Percentiles rank a stretch among this genome's conserved stretches.
These are phyloP conservation scores for Euptelea pleiosperma DNA, from an alignment of 164 flowering plant genomes.

Conservation along the genomic window DNA sequence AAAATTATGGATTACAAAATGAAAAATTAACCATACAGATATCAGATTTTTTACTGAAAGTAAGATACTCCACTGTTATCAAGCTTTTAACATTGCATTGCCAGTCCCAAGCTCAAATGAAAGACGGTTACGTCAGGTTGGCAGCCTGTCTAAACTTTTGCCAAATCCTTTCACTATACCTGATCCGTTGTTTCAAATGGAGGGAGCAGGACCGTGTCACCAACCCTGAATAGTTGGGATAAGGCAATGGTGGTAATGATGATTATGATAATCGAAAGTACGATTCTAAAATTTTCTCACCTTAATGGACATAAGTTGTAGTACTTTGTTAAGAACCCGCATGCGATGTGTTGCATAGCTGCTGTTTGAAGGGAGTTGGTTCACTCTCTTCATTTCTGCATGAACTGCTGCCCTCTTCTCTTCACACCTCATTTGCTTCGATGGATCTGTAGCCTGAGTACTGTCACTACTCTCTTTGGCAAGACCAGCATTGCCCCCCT, in stretches of 20 bases:
- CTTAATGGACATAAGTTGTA: constrained; percentile 65
- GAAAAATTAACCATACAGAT: background rate
- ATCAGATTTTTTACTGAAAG: no score
- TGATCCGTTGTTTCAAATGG: no score
- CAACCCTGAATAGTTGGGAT: no score
- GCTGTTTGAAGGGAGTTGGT: constrained; percentile 59
- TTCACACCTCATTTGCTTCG: constrained; percentile 30
- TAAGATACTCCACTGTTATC: no score
- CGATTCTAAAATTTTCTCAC: constrained; percentile 23
- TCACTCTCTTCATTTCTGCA: constrained; percentile 62
- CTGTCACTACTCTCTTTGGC: constrained; percentile 22
- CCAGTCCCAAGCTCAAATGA: no score
- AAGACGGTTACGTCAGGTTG: no score
- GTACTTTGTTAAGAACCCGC: constrained; percentile 63
- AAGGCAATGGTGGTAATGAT: no score
- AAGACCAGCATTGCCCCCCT: constrained; percentile 19
- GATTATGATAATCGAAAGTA: no score
- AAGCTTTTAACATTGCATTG: no score
- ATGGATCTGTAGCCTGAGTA: constrained; percentile 8
- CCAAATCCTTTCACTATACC: no score
- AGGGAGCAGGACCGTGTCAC: no score
- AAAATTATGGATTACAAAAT: background rate
- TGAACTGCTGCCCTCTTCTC: constrained; percentile 50
- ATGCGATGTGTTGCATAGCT: constrained; percentile 58
- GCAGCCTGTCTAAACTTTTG: no score